Evolutionary conservation across 2,329 filamentous ascomycete genomes (phyloP).

Genomic region (Aspergillus ruber): DNA sequence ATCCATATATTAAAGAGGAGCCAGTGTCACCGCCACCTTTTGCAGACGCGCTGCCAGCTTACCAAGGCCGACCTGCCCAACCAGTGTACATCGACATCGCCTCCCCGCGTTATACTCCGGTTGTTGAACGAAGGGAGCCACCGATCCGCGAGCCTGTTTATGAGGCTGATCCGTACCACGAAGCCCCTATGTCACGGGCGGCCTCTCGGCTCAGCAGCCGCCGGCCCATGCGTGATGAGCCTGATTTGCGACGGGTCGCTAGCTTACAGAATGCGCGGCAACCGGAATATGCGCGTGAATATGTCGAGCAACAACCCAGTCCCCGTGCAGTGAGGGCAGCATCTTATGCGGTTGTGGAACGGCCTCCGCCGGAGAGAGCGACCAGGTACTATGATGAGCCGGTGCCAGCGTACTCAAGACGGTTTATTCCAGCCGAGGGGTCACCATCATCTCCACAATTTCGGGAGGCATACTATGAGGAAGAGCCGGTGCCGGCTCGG

Average conservation of each 20-base stretch:
- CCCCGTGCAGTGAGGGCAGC: constrained; percentile 30
- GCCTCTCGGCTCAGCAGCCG: constrained; percentile 34
- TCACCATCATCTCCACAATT: constrained; percentile 31
- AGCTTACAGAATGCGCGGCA: constrained; percentile 41
- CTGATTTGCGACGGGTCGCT: constrained; percentile 42
- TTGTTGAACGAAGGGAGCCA: constrained; percentile 28
- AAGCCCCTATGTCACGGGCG: constrained; percentile 28
- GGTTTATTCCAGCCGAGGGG: constrained; percentile 31
- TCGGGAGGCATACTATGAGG: constrained; percentile 38
- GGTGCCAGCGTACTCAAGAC: constrained; percentile 24
- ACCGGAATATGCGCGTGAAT: constrained; percentile 36
- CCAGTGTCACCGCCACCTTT: constrained; percentile 57
- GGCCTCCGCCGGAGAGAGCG: constrained; percentile 28
- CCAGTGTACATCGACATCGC: constrained; percentile 45
- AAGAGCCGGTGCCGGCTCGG: constrained; percentile 36
- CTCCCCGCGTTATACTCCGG: constrained; percentile 34
- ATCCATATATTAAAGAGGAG: constrained; percentile 56
- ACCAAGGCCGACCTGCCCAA: constrained; percentile 28
- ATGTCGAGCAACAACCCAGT: constrained; percentile 38
- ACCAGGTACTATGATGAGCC: constrained; percentile 35
- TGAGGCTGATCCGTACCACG: constrained; percentile 30
- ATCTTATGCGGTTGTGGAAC: constrained; percentile 37
- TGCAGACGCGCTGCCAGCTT: constrained; percentile 35
- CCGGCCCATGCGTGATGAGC: constrained; percentile 35
- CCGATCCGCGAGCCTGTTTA: constrained; percentile 24